Base-by-base conservation (phyloP, 345 rosid genomes). In the Acer negundo region DNA sequence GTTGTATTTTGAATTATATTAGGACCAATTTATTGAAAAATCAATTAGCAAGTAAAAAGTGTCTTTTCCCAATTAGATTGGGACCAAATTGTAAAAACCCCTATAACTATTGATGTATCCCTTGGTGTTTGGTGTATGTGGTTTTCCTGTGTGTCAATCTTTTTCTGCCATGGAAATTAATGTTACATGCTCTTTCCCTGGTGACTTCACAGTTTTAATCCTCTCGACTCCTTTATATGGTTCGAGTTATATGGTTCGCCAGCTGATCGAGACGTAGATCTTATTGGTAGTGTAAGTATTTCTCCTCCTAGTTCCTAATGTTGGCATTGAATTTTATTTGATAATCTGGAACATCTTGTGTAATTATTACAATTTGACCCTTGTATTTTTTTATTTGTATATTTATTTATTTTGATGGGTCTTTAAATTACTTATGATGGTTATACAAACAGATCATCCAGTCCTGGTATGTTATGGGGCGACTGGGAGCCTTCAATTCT, bases 381-480 rank as follows among this genome's bases (percentile, higher is more conserved):
- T 66, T 11, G 62, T 65, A 7, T 46, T n/a, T 17, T 17, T 62
- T 31, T n/a, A 65, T 66, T 70, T 42, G 16, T 24, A 59, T 69
- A 16, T 49, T 17, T 59, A 7, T 63, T 28, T 42, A 6, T 44
- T 20, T 20, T 16, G 9, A 47, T 44, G 58, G 55, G 4, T 63
- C 55, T 17, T 72, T 17, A 38, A 31, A 15, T 73, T n/a, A 47
- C 42, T 64, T 70, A n/a, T 16, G 26, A 16, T 16, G 42, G 68
- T 42, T 13, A 67, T 61, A 15, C 55, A 6, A 80, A 82, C 94
- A 95, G 99, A 92, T 86, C 70, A 85, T 93, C 77, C 98, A 92
- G 78, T 88, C 99, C 26, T 93, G 98, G 98, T 93, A 95, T 85
- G 93, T 93, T 78, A 93, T 95, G 99, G 98, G 99, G 61, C 84